Conservation (phyloP, 1,139 yeast species). For the Pichia sp. region DNA sequence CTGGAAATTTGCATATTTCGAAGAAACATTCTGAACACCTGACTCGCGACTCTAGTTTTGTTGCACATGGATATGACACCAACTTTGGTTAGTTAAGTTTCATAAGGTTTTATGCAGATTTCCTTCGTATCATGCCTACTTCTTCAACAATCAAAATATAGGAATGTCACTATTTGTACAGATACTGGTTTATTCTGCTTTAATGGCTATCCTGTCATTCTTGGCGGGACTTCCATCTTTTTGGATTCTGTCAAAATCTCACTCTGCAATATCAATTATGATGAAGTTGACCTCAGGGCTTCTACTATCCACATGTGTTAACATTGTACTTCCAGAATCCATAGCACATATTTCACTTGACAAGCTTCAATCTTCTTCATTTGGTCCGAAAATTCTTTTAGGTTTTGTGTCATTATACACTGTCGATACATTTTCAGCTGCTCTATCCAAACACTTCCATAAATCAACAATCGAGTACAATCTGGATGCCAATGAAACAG, state of each 20-base stretch:
- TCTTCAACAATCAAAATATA: too few relatives aligned
- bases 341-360: constrained; percentile 5
- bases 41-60: too few relatives aligned
- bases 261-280: constrained; percentile 3
- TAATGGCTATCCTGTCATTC: constrained; percentile 13
- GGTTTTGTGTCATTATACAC: constrained; percentile 12
- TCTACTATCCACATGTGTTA: constrained; percentile 12
- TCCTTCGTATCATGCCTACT: too few relatives aligned
- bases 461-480: not conserved
- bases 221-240: constrained; percentile 13
- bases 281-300: constrained; percentile 12
- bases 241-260: constrained; percentile 7
- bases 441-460: constrained; percentile 1
- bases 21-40: too few relatives aligned
- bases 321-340: constrained; percentile 15
- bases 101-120: too few relatives aligned
- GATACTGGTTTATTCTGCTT: constrained; percentile 5
- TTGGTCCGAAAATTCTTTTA: constrained; percentile 12
- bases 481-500: not conserved
- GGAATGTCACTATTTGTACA: not conserved
- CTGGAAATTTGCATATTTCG: too few relatives aligned
- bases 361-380: constrained; percentile 1
- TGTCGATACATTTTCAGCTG: constrained; percentile 6
- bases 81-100: too few relatives aligned
- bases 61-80: too few relatives aligned